These are phyloP conservation scores for Thelephora ganbajun DNA, from an alignment of 768 basidiomycete genomes.

Conservation along the genomic window DNA sequence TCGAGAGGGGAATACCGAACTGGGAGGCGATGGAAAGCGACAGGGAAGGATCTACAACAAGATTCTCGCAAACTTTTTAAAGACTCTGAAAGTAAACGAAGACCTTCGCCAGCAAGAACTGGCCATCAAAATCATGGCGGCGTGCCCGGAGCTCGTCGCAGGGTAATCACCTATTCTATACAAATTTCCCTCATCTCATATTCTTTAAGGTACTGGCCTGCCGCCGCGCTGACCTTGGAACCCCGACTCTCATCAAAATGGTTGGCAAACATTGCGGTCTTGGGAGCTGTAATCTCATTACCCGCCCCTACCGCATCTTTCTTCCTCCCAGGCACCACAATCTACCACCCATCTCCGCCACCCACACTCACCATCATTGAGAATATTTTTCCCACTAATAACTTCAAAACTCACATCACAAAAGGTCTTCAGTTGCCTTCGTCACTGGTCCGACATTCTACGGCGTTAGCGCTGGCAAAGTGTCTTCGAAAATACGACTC, in stretches of 20 bases:
- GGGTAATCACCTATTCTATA: slow-evolving; percentile 32
- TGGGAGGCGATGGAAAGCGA: slow-evolving; percentile 14
- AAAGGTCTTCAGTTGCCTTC: slow-evolving; percentile 67
- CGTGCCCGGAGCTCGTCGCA: slow-evolving; percentile 78
- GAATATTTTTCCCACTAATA: slow-evolving; percentile 54
- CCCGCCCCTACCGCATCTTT: slow-evolving; percentile 57
- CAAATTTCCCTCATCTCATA: background rate
- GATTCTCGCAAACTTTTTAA: slow-evolving; percentile 64
- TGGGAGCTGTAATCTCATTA: slow-evolving; percentile 65
- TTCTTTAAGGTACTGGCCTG: slow-evolving; percentile 53
- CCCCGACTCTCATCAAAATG: slow-evolving; percentile 82
- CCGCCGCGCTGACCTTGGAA: slow-evolving; percentile 59
- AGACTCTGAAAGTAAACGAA: slow-evolving; percentile 74
- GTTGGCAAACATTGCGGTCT: slow-evolving; percentile 80
- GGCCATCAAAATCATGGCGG: slow-evolving; percentile 60
- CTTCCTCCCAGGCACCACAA: slow-evolving; percentile 28
- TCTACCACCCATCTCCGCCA: slow-evolving; percentile 64
- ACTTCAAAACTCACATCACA: slow-evolving; percentile 61
- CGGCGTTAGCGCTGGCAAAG: slow-evolving; percentile 63
- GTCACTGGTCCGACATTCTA: slow-evolving; percentile 74
- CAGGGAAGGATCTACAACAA: slow-evolving; percentile 62
- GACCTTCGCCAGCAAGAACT: slow-evolving; percentile 78
- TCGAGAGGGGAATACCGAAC: slow-evolving; percentile 32
- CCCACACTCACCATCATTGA: slow-evolving; percentile 57
- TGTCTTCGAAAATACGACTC: slow-evolving; percentile 58